phyloP scores from a whole-genome alignment of 495 filamentous ascomycete genomes.

The Penicillium cinerascens region DNA sequence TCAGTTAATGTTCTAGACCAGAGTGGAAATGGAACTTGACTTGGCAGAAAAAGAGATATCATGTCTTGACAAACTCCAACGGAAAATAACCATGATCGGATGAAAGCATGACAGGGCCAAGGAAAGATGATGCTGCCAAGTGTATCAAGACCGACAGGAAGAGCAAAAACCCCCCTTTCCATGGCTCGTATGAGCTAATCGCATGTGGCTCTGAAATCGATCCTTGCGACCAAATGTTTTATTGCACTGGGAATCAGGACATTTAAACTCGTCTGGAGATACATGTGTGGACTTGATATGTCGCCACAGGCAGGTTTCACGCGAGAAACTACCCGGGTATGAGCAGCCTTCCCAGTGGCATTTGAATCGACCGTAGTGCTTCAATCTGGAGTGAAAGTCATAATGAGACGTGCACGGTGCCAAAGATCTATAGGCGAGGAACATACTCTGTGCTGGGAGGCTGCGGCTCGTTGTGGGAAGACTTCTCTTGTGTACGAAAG shows the following conservation, averaged over 20 bases:
- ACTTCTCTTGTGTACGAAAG: neutral
- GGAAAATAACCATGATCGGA: neutral
- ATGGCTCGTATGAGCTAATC: neutral
- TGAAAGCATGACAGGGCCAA: neutral
- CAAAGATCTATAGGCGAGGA: neutral
- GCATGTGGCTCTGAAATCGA: slow-evolving; percentile 13
- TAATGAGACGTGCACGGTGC: neutral
- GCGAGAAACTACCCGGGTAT: slow-evolving; percentile 12
- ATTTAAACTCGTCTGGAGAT: slow-evolving; percentile 11
- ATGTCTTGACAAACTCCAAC: neutral
- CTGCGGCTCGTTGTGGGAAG: neutral
- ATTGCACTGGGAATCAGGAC: slow-evolving; percentile 7
- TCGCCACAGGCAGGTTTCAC: slow-evolving; percentile 14
- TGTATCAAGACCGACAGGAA: neutral
- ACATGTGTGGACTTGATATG: slow-evolving; percentile 23
- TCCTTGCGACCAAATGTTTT: slow-evolving; percentile 17
- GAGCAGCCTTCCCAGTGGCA: slow-evolving; percentile 17
- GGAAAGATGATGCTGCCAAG: neutral
- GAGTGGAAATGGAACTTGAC: too few species aligned
- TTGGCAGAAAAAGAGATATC: too few species aligned
- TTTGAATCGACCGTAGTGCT: neutral
- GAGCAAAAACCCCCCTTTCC: neutral
- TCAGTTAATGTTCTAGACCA: neutral
- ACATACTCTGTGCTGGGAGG: neutral
- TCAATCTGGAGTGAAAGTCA: neutral